Percentiles rank a stretch among this genome's conserved stretches.
phyloP scores from a whole-genome alignment of 140 eudicot species.

The Stevia rebaudiana region DNA sequence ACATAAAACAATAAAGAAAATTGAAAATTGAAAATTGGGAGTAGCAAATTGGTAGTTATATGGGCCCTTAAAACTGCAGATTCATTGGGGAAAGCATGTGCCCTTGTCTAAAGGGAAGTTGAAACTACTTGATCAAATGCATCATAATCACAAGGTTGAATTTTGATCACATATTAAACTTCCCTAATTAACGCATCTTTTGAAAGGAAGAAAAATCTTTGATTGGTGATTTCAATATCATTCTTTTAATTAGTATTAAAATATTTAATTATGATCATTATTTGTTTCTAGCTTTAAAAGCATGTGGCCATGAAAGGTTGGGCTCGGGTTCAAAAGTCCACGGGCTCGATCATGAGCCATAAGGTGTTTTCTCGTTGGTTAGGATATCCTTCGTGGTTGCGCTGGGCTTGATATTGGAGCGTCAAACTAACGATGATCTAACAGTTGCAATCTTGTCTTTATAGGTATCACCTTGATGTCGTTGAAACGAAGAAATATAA shows the following conservation, averaged over 20 bases:
- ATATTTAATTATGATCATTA: too few relatives aligned
- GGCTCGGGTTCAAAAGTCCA: too few relatives aligned
- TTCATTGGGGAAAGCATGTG: slow-evolving; percentile 35
- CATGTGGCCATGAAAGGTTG: too few relatives aligned
- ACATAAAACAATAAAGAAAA: background rate
- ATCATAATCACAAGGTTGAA: slow-evolving; percentile 43
- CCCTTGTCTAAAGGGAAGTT: slow-evolving; percentile 31
- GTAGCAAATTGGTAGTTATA: slow-evolving; percentile 25
- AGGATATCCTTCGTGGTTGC: too few relatives aligned
- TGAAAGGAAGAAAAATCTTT: background rate
- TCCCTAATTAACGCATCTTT: slow-evolving; percentile 6
- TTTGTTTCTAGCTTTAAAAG: too few relatives aligned
- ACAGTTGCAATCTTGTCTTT: too few relatives aligned
- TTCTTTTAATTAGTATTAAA: background rate
- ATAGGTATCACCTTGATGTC: too few relatives aligned
- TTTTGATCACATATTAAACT: slow-evolving; percentile 19
- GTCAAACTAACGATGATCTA: too few relatives aligned
- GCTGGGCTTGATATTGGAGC: too few relatives aligned
- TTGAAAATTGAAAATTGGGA: slow-evolving; percentile 16
- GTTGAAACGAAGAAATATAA: too few relatives aligned
- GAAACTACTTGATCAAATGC: slow-evolving; percentile 22
- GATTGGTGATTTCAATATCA: background rate
- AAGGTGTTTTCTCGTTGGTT: too few relatives aligned
- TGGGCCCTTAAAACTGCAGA: slow-evolving; percentile 31
- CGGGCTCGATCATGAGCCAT: too few relatives aligned